Base-by-base conservation (phyloP, 371 early-diverging fungal species). In the Apophysomyces ossiformis region DNA sequence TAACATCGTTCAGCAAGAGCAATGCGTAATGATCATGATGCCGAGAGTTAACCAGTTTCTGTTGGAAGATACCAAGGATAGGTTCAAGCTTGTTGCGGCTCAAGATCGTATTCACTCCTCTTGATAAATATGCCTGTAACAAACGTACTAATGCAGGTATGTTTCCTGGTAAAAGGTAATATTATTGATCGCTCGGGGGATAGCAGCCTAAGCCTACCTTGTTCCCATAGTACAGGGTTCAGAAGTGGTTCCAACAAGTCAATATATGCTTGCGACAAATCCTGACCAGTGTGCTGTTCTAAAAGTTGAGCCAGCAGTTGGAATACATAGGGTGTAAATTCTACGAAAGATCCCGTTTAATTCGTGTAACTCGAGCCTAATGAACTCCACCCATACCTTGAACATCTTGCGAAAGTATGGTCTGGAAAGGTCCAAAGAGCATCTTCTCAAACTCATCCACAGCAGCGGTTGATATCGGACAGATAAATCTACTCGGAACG, bases 321-420 rank as follows among this genome's bases (percentile, higher is more conserved):
- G 86, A 98, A 95, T 6, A 94, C 94, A 73, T 99, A 99, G 7
- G 98, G 98, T 68, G 89, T 91, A 58, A 96, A 98, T 77, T 99
- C 99, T 75, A 78, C 61, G 78, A 61, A 44, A 0, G 61, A 8
- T 12, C 41, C 4, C 36, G 13, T 4, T 41, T 41, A 41, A 32
- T 35, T 18, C 12, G 18, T 12, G 21, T 9, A 50, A 50, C 16
- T 50, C n/a, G 12, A 9, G 13, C 13, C 5, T 18, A 50, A 4
- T 9, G 9, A 18, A 6, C n/a, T 9, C 7, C 44, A 15, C 37
- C 37, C 63, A 46, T 67, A 82, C 82, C 82, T 68, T 82, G 73
- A 64, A 85, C 94, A 63, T 95, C 94, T 67, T 96, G 96, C 1
- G 95, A 94, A 3, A 96, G 90, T 57, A 98, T 87, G 60, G 93